Conservation (phyloP, 768 basidiomycete genomes). For the Mycena filopes region DNA sequence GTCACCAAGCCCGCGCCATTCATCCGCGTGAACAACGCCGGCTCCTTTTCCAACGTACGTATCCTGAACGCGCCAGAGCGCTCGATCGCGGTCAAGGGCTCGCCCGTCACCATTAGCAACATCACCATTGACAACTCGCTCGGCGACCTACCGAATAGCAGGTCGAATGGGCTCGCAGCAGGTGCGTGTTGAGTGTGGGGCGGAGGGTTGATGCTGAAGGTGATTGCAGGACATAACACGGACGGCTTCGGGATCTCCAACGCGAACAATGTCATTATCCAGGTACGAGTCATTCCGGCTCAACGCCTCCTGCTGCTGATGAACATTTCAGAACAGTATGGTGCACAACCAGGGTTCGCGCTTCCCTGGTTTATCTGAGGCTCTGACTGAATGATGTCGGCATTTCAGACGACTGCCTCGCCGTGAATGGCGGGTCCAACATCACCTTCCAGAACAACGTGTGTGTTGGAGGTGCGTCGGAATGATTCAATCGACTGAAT, state of each 20-base stretch:
- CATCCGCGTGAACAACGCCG: slow-evolving; percentile 29
- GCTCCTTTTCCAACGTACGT: slow-evolving; percentile 27
- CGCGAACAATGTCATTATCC: slow-evolving; percentile 31
- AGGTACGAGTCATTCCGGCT: no score
- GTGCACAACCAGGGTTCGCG: slow-evolving; percentile 32
- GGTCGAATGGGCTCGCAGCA: slow-evolving; percentile 30
- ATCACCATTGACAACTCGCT: slow-evolving; percentile 33
- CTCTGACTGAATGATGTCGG: background rate
- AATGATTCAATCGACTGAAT: no score
- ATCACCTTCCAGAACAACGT: slow-evolving; percentile 32
- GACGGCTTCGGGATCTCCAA: slow-evolving; percentile 35
- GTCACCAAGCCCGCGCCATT: slow-evolving; percentile 32
- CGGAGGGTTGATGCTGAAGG: no score
- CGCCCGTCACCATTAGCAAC: slow-evolving; percentile 24
- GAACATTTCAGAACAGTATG: slow-evolving; percentile 22
- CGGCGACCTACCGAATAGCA: slow-evolving; percentile 30
- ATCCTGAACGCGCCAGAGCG: slow-evolving; percentile 32
- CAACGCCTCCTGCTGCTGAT: no score
- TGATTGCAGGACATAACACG: slow-evolving; percentile 27
- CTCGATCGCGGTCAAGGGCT: slow-evolving; percentile 27
- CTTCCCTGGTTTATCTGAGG: background rate
- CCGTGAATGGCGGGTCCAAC: slow-evolving; percentile 33
- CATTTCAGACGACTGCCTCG: slow-evolving; percentile 33
- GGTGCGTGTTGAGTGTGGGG: no score
- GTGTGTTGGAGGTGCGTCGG: slow-evolving; percentile 31